Evolutionary conservation across 768 basidiomycete genomes (phyloP).

Genomic region (Panellus pusillus): DNA sequence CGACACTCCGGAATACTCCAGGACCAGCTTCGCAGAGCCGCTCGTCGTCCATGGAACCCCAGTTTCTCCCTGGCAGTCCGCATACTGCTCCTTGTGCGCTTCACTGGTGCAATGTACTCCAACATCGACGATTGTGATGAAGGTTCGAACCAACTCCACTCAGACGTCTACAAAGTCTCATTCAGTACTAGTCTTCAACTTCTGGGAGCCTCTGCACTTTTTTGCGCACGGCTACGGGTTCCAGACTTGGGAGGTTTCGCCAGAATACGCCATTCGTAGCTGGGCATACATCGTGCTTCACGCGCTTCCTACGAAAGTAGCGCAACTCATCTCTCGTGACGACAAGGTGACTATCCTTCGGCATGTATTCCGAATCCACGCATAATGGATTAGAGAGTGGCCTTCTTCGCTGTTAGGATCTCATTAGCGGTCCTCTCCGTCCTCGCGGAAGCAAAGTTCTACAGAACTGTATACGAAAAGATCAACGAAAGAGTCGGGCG

Average conservation of each 20-base stretch:
- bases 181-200: slow-evolving; percentile 82
- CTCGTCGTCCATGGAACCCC: slow-evolving; percentile 82
- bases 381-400: slow-evolving; percentile 57
- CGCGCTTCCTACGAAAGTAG: slow-evolving; percentile 61
- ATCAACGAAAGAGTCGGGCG: slow-evolving; percentile 89
- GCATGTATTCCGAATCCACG: not conserved
- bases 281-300: slow-evolving; percentile 93
- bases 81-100: slow-evolving; percentile 76
- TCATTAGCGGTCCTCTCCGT: slow-evolving; percentile 72
- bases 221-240: slow-evolving; percentile 84
- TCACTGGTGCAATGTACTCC: slow-evolving; percentile 89
- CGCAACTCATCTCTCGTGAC: slow-evolving; percentile 49
- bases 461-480: slow-evolving; percentile 73
- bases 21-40: slow-evolving; percentile 74
- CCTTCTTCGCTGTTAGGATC: slow-evolving; percentile 89
- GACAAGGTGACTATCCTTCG: slow-evolving; percentile 61
- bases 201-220: slow-evolving; percentile 98
- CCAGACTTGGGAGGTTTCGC: slow-evolving; percentile 98
- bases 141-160: slow-evolving; percentile 47
- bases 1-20: slow-evolving; percentile 73
- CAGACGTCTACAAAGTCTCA: slow-evolving; percentile 4
- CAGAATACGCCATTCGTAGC: slow-evolving; percentile 86
- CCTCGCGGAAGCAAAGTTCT: slow-evolving; percentile 79
- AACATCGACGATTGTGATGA: slow-evolving; percentile 97
- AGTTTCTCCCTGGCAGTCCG: slow-evolving; percentile 83